A percentile compares a stretch with the other conserved stretches of the same genome.
These are phyloP conservation scores for Acrocalymma vagum DNA, from an alignment of 2,329 filamentous ascomycete species.

Conservation along the genomic window DNA sequence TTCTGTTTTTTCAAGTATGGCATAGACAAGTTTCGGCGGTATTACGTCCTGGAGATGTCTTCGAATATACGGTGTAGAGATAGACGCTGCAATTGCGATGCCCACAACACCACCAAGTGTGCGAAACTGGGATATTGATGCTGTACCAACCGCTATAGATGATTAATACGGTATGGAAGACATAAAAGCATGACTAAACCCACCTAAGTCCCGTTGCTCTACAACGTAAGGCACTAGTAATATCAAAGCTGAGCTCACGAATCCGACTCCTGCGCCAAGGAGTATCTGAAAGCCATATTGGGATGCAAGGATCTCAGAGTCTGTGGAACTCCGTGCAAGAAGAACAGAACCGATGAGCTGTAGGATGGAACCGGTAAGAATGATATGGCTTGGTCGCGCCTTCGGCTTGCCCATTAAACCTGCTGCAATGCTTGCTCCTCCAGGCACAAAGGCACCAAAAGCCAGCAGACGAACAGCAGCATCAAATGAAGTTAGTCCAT, in stretches of 20 bases:
- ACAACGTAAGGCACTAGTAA: conserved; percentile 15
- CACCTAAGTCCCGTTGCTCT: conserved; percentile 23
- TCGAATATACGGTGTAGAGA: conserved; percentile 17
- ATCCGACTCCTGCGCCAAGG: conserved; percentile 18
- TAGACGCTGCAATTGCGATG: conserved; percentile 13
- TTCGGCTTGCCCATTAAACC: conserved; percentile 9
- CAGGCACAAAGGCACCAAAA: conserved; percentile 17
- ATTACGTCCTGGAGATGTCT: conserved; percentile 7
- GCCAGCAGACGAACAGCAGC: conserved; percentile 20
- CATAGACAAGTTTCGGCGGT: conserved; percentile 1
- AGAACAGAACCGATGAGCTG: conserved; percentile 15
- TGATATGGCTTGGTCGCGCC: conserved; percentile 13
- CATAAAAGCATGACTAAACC: background rate
- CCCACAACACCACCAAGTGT: conserved; percentile 16
- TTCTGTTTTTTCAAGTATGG: conserved; percentile 12
- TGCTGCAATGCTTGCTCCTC: conserved; percentile 13
- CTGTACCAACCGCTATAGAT: conserved; percentile 13
- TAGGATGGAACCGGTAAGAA: conserved; percentile 9
- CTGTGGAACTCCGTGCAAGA: conserved; percentile 6
- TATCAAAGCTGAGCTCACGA: conserved; percentile 10
- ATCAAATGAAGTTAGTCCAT: conserved; percentile 15
- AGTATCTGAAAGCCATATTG: conserved; percentile 25
- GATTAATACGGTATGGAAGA: background rate
- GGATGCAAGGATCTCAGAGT: conserved; percentile 1
- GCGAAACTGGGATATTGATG: conserved; percentile 17